Evolutionary conservation across 2,329 filamentous ascomycete genomes (phyloP).

Genomic region (Chrysoporthe cubensis): DNA sequence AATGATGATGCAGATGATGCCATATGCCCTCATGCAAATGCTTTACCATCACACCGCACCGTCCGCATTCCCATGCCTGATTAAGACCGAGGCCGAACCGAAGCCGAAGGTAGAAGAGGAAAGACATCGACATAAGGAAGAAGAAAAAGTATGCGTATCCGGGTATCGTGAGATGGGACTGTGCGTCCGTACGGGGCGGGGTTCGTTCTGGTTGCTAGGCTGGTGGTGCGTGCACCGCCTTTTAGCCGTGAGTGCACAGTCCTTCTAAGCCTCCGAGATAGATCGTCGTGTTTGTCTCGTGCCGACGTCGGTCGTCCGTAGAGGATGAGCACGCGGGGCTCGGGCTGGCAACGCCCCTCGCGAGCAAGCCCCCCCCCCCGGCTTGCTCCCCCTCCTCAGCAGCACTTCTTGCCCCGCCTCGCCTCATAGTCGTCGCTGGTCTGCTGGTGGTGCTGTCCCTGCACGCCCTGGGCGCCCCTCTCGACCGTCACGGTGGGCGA

Average conservation of each 20-base stretch:
- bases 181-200: neutral
- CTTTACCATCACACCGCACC: slow-evolving; percentile 14
- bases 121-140: neutral
- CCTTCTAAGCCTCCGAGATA: too few species aligned
- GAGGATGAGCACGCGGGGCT: neutral
- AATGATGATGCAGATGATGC: slow-evolving; percentile 19
- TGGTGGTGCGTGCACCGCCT: slow-evolving; percentile 25
- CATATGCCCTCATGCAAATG: slow-evolving; percentile 18
- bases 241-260: neutral
- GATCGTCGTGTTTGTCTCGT: neutral
- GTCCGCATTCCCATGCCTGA: slow-evolving; percentile 5
- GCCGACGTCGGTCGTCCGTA: neutral
- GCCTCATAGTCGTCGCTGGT: slow-evolving; percentile 31
- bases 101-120: slow-evolving; percentile 3
- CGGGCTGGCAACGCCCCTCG: neutral
- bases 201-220: neutral
- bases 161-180: slow-evolving; percentile 18
- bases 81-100: slow-evolving; percentile 1
- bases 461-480: slow-evolving; percentile 37
- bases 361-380: slow-evolving; percentile 1
- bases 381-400: slow-evolving; percentile 4
- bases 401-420: slow-evolving; percentile 23
- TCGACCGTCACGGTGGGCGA: slow-evolving; percentile 56
- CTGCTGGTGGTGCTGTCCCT: slow-evolving; percentile 33
- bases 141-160: slow-evolving; percentile 7